Base-by-base conservation (phyloP, 371 early-diverging fungal genomes). In the Apophysomyces trapeziformis region DNA sequence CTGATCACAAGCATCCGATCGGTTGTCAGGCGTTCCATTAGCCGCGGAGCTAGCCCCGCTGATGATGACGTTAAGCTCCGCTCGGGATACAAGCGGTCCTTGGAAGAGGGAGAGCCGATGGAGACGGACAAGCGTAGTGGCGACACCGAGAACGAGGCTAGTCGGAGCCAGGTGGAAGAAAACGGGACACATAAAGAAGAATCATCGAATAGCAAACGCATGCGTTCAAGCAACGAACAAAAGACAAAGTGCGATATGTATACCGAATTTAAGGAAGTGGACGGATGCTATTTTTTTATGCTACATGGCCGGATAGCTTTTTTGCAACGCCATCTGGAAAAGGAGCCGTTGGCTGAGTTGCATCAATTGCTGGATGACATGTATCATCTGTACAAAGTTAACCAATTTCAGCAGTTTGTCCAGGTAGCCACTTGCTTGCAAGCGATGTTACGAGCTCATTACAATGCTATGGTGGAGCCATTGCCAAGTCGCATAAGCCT, bases 221-320 rank as follows among this genome's bases (percentile, higher is more conserved):
- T 26, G 32, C 32, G 32, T 26, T 26, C 32, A 26, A 26, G 32
- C 2, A 26, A 26, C 32, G 32, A 45, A 45, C 13, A 45, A 45
- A 7, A 4, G 13, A 18, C 46, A 7, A 6, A 45, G 13, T 18
- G 16, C 16, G n/a, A 45, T 16, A n/a, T 50, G 54, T 50, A 50
- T 21, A 50, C 54, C 5, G 54, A 50, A 35, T 50, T 50, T 21
- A 50, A 50, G 54, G 54, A 50, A 21, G 11, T 21, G 9, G 54
- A 50, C 9, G 54, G 21, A 7, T 50, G 54, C 21, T 50, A 50
- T 21, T 50, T 50, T 21, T 50, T 50, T 21, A 50, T 50, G 54
- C 21, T 50, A 4, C 21, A 50, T 26, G 54, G 54, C 0, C 54
- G 54, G 54, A 50, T 50, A 16, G 21, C 54, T 21, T 21, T 21